Evolutionary conservation across 2,329 filamentous ascomycete species (phyloP).

Genomic region (Pyrenochaeta sp.): DNA sequence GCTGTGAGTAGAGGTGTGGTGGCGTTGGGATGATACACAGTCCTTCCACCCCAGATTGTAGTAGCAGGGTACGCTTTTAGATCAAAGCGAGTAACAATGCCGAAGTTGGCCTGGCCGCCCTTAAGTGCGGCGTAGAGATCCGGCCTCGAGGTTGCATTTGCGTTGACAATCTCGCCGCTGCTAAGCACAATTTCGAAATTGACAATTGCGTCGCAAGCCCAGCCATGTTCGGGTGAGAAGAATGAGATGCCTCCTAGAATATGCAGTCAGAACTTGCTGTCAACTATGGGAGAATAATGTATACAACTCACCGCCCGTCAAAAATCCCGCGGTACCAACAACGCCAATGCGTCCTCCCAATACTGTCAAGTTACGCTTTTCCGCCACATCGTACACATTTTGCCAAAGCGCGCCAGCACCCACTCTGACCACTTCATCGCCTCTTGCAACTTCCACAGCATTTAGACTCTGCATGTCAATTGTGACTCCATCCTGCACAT

Average conservation of each 20-base stretch:
- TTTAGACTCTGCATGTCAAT: slow-evolving; percentile 42
- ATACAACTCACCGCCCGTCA: slow-evolving; percentile 35
- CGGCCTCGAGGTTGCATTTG: slow-evolving; percentile 40
- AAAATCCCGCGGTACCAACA: slow-evolving; percentile 42
- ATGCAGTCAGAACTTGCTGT: slow-evolving; percentile 28
- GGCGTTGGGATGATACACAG: slow-evolving; percentile 22
- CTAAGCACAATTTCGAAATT: slow-evolving; percentile 51
- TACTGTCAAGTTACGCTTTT: slow-evolving; percentile 24
- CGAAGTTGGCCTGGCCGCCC: slow-evolving; percentile 56
- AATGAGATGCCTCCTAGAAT: slow-evolving; percentile 30
- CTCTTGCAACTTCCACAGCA: slow-evolving; percentile 19
- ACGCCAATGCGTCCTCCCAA: slow-evolving; percentile 36
- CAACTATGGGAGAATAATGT: background rate
- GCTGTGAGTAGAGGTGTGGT: slow-evolving; percentile 21
- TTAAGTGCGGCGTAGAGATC: slow-evolving; percentile 55
- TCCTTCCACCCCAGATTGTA: slow-evolving; percentile 28
- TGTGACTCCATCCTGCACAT: slow-evolving; percentile 41
- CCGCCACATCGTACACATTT: slow-evolving; percentile 46
- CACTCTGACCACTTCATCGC: slow-evolving; percentile 27
- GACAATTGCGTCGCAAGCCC: slow-evolving; percentile 32
- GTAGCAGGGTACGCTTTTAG: slow-evolving; percentile 35
- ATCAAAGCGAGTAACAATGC: slow-evolving; percentile 54
- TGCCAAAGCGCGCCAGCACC: slow-evolving; percentile 43
- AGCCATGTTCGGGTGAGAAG: slow-evolving; percentile 29
- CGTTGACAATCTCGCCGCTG: slow-evolving; percentile 49